Evolutionary conservation across 225 moss, liverwort and hornwort species (phyloP).

Genomic region (Ulota crispa): DNA sequence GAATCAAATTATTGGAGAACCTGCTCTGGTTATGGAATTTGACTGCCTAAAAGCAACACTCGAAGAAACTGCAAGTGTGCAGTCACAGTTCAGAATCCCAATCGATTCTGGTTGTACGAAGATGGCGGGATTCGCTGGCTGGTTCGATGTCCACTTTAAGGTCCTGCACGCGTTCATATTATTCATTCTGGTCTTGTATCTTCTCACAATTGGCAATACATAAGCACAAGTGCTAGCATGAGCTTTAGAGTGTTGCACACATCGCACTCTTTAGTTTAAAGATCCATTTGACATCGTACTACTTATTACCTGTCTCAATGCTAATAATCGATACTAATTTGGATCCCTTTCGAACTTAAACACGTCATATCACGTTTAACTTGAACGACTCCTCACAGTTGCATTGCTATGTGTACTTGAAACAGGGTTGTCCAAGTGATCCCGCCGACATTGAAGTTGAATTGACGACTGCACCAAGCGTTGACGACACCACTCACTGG

Average conservation of each 20-base stretch:
- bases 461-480: slow-evolving; percentile 85
- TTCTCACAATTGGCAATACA: not conserved
- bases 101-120: slow-evolving; percentile 58
- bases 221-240: not conserved
- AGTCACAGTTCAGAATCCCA: slow-evolving; percentile 54
- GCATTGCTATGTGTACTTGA: not conserved
- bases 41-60: slow-evolving; percentile 82
- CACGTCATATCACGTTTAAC: not conserved
- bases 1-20: slow-evolving; percentile 76
- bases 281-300: not conserved
- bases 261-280: not conserved
- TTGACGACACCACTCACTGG: slow-evolving; percentile 90
- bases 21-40: slow-evolving; percentile 77
- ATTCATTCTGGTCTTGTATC: not conserved
- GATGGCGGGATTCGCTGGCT: slow-evolving; percentile 87
- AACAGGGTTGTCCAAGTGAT: slow-evolving; percentile 79
- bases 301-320: not conserved
- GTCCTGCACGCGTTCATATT: not conserved
- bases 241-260: not conserved
- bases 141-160: slow-evolving; percentile 96
- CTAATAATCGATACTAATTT: not conserved
- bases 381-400: not conserved
- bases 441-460: slow-evolving; percentile 79
- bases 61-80: slow-evolving; percentile 68
- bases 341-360: not conserved